phyloP scores from a whole-genome alignment of 208 protist genomes.

The Strigomonas culicis region DNA sequence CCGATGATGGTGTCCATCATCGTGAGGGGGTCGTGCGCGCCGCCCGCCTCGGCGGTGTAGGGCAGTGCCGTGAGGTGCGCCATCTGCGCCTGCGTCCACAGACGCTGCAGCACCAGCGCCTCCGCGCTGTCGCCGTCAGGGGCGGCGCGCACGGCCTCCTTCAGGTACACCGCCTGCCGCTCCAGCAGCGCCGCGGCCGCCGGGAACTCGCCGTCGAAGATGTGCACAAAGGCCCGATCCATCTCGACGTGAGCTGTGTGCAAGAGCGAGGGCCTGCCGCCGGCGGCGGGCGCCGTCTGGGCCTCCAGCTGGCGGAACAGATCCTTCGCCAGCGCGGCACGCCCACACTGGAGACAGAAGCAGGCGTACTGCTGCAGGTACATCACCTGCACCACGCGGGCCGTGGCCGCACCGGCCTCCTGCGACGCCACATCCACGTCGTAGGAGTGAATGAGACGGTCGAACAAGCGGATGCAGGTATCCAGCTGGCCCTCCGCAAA shows the following conservation, averaged over 20 bases:
- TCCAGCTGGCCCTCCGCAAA: slow-evolving; percentile 51
- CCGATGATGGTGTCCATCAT: slow-evolving; percentile 24
- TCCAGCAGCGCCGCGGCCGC: slow-evolving; percentile 38
- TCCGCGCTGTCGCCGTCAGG: slow-evolving; percentile 17
- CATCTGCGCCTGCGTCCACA: slow-evolving; percentile 51
- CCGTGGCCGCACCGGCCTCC: not conserved
- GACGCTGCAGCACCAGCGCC: slow-evolving; percentile 27
- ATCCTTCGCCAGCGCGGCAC: slow-evolving; percentile 33
- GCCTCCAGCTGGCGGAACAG: too few species aligned
- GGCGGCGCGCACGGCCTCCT: not conserved
- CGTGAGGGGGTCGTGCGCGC: slow-evolving; percentile 10
- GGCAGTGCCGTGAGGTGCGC: slow-evolving; percentile 62
- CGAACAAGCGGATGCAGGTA: slow-evolving; percentile 38
- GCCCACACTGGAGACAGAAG: slow-evolving; percentile 34
- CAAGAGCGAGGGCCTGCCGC: slow-evolving; percentile 6
- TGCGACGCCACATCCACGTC: slow-evolving; percentile 15
- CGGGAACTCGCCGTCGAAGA: slow-evolving; percentile 32
- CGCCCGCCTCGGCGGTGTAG: slow-evolving; percentile 29
- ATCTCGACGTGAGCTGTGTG: slow-evolving; percentile 29
- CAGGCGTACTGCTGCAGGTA: slow-evolving; percentile 31
- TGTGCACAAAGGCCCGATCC: slow-evolving; percentile 37
- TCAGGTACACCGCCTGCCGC: not conserved
- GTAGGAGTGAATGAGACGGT: slow-evolving; percentile 35
- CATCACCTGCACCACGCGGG: slow-evolving; percentile 10
- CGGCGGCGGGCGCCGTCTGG: too few species aligned